phyloP scores from a whole-genome alignment of 805 yeast genomes.

The Pichia scutulata region DNA sequence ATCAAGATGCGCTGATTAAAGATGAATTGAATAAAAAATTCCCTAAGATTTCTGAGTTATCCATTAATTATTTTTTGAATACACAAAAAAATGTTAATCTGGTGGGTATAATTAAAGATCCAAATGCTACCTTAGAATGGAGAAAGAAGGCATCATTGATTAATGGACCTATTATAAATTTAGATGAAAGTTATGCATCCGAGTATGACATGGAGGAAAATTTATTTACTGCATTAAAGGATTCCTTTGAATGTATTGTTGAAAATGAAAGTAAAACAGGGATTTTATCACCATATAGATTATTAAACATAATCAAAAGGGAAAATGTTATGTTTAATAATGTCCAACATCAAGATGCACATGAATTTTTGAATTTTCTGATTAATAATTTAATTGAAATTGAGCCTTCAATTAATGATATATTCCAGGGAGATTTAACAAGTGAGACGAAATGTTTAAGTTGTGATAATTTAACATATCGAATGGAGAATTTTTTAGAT shows the following conservation, averaged over 20 bases:
- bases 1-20: conserved; percentile 19
- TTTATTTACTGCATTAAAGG: conserved; percentile 65
- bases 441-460: conserved; percentile 85
- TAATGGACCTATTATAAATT: conserved; percentile 75
- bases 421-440: conserved; percentile 80
- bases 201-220: conserved; percentile 41
- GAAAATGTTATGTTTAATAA: conserved; percentile 82
- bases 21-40: conserved; percentile 16
- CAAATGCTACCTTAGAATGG: conserved; percentile 50
- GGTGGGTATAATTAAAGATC: conserved; percentile 36
- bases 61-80: conserved; percentile 32
- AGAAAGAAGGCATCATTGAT: conserved; percentile 71
- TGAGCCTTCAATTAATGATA: conserved; percentile 31
- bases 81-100: conserved; percentile 38
- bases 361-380: conserved; percentile 85
- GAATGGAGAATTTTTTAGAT: conserved; percentile 84
- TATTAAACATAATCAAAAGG: conserved; percentile 67
- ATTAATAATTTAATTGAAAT: conserved; percentile 59
- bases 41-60: conserved; percentile 29
- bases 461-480: conserved; percentile 74
- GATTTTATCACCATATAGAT: conserved; percentile 72
- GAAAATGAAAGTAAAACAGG: conserved; percentile 68
- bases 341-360: conserved; percentile 97
- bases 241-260: conserved; percentile 74
- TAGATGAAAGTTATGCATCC: conserved; percentile 57